A percentile compares a stretch with the other conserved stretches of the same genome.
phyloP scores from a whole-genome alignment of 345 rosid genomes.

The Aquilaria yunnanensis region DNA sequence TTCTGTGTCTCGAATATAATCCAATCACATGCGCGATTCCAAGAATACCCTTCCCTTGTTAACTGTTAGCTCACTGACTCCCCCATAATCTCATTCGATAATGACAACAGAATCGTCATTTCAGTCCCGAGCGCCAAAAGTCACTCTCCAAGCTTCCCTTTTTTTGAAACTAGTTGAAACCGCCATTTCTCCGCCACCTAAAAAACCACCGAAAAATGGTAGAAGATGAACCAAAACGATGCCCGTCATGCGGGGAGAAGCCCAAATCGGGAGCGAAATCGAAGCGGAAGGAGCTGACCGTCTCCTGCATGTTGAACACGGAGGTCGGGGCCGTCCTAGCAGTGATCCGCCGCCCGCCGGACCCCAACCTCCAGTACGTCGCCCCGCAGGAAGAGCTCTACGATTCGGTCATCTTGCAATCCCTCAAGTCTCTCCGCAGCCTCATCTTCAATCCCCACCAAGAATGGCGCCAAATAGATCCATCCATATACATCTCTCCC shows the following conservation, averaged over 20 bases:
- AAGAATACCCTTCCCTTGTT: too few relatives aligned
- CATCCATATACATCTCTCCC: conserved; percentile 69
- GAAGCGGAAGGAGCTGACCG: conserved; percentile 50
- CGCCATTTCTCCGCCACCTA: background rate
- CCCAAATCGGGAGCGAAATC: conserved; percentile 20
- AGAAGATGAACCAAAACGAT: conserved; percentile 9
- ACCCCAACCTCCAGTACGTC: conserved; percentile 28
- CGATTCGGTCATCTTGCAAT: conserved; percentile 52
- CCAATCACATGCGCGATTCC: too few relatives aligned
- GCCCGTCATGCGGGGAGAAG: conserved; percentile 13
- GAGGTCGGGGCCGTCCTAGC: conserved; percentile 88
- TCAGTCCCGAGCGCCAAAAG: background rate
- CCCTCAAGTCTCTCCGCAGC: conserved; percentile 69
- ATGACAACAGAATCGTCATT: background rate
- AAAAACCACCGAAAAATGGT: conserved; percentile 11
- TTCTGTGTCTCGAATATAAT: too few relatives aligned
- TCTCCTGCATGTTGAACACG: conserved; percentile 91
- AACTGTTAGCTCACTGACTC: too few relatives aligned
- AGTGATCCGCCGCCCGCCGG: conserved; percentile 59
- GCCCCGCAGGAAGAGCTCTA: conserved; percentile 42
- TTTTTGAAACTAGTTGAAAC: background rate
- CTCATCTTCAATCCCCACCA: conserved; percentile 90
- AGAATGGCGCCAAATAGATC: conserved; percentile 75
- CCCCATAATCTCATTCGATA: background rate
- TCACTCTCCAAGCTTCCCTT: background rate